phyloP scores from a whole-genome alignment of 768 basidiomycete genomes.

The Mycena vulgaris region DNA sequence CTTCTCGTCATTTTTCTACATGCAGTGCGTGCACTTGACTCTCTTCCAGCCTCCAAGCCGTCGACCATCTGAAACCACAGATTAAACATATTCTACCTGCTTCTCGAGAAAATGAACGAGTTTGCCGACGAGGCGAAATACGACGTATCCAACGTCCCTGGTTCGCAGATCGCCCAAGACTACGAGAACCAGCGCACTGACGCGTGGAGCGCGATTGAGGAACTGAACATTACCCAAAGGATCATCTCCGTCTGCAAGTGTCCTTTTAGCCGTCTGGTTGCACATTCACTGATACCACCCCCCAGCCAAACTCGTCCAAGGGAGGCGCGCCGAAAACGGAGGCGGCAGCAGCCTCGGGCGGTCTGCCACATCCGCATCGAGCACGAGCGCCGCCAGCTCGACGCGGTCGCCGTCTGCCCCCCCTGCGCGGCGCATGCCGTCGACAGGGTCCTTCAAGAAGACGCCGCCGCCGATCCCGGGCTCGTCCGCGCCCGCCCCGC shows the following conservation, averaged over 20 bases:
- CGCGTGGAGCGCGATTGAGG: slow-evolving; percentile 83
- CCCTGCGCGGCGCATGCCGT: slow-evolving; percentile 51
- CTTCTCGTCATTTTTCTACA: slow-evolving; percentile 99
- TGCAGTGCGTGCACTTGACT: slow-evolving; percentile 82
- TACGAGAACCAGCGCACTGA: slow-evolving; percentile 91
- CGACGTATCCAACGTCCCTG: slow-evolving; percentile 74
- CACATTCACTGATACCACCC: neutral
- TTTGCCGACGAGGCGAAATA: slow-evolving; percentile 88
- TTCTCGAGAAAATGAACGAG: slow-evolving; percentile 93
- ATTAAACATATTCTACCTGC: slow-evolving; percentile 93
- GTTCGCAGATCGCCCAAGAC: slow-evolving; percentile 79
- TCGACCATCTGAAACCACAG: slow-evolving; percentile 55
- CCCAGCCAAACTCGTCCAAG: neutral
- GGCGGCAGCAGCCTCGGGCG: slow-evolving; percentile 51
- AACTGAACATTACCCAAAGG: slow-evolving; percentile 85
- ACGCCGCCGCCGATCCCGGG: slow-evolving; percentile 68
- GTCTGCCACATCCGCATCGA: slow-evolving; percentile 52
- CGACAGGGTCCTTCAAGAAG: slow-evolving; percentile 58
- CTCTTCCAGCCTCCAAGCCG: neutral
- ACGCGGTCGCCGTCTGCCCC: slow-evolving; percentile 58
- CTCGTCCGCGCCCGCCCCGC: slow-evolving; percentile 53
- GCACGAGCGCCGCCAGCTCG: slow-evolving; percentile 48
- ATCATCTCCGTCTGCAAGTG: slow-evolving; percentile 87
- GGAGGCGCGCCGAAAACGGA: slow-evolving; percentile 70
- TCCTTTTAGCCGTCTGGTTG: neutral